These are phyloP conservation scores for Barnettozyma populi DNA, from an alignment of 805 yeast species.

Conservation along the genomic window DNA sequence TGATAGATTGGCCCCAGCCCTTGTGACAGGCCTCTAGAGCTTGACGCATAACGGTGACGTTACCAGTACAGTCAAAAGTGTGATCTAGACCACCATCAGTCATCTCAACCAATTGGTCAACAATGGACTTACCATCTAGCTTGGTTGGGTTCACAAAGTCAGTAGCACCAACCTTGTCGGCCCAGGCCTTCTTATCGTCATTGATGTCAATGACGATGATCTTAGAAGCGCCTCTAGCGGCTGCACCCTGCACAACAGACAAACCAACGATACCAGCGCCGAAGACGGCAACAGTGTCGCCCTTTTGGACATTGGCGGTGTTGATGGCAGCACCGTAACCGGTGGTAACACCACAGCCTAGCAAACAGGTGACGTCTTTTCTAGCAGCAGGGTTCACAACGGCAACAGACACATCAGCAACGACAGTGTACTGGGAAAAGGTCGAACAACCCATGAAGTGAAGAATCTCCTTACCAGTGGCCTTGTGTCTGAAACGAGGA, in stretches of 20 bases:
- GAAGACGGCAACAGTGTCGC: conserved; percentile 92
- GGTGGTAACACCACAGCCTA: conserved; percentile 98
- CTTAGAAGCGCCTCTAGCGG: conserved; percentile 70
- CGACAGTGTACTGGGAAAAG: conserved; percentile 95
- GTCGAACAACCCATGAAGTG: conserved; percentile 99
- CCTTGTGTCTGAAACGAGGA: conserved; percentile 67
- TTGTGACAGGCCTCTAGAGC: conserved; percentile 97
- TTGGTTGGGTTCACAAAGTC: conserved; percentile 85
- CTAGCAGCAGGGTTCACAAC: conserved; percentile 84
- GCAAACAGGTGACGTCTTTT: conserved; percentile 79
- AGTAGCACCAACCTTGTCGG: conserved; percentile 87
- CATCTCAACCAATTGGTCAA: conserved; percentile 75
- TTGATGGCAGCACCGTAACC: conserved; percentile 97
- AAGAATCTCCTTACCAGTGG: conserved; percentile 72
- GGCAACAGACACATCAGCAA: conserved; percentile 94
- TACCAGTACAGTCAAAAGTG: conserved; percentile 98
- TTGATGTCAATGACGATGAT: conserved; percentile 86
- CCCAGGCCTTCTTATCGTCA: conserved; percentile 80
- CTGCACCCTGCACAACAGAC: conserved; percentile 94
- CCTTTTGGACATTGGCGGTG: conserved; percentile 85
- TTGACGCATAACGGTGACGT: conserved; percentile 87
- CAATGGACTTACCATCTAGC: conserved; percentile 69
- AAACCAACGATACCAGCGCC: conserved; percentile 98
- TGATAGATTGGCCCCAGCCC: conserved; percentile 96
- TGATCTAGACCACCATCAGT: conserved; percentile 97